Conservation (phyloP, 306 rosid genomes). For the Dalbergia oliveri region DNA sequence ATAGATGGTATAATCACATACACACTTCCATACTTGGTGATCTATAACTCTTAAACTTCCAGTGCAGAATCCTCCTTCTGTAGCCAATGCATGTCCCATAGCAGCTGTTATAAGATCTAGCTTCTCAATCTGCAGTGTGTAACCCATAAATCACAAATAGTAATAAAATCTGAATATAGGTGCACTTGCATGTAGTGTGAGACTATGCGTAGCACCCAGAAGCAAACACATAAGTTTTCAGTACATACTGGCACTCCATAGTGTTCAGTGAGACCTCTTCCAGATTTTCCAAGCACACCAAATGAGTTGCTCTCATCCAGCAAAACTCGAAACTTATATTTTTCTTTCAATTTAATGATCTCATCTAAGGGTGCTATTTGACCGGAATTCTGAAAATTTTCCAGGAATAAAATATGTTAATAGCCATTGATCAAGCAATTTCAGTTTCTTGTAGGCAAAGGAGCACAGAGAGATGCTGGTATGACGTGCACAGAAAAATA, state of each 20-base stretch:
- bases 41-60: constrained; percentile 94
- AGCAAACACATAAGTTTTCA: constrained; percentile 42
- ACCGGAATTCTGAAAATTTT: constrained; percentile 83
- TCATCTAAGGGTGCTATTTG: constrained; percentile 91
- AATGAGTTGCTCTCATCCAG: constrained; percentile 98
- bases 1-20: constrained; percentile 36
- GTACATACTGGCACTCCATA: constrained; percentile 80
- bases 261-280: constrained; percentile 93
- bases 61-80: constrained; percentile 99
- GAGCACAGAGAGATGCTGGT: constrained; percentile 3
- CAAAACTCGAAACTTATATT: constrained; percentile 82
- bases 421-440: neutral
- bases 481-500: constrained; percentile 20
- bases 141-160: constrained; percentile 53
- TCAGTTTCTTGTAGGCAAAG: neutral
- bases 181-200: constrained; percentile 21
- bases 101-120: constrained; percentile 95
- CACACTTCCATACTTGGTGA: constrained; percentile 80
- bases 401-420: constrained; percentile 25
- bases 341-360: constrained; percentile 93
- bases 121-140: constrained; percentile 76
- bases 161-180: constrained; percentile 32
- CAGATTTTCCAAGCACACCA: constrained; percentile 92
- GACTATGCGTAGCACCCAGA: neutral
- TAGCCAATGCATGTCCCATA: constrained; percentile 96